Evolutionary conservation across 78 protist genomes (phyloP).

Genomic region (Cavenderia fasciculata): DNA sequence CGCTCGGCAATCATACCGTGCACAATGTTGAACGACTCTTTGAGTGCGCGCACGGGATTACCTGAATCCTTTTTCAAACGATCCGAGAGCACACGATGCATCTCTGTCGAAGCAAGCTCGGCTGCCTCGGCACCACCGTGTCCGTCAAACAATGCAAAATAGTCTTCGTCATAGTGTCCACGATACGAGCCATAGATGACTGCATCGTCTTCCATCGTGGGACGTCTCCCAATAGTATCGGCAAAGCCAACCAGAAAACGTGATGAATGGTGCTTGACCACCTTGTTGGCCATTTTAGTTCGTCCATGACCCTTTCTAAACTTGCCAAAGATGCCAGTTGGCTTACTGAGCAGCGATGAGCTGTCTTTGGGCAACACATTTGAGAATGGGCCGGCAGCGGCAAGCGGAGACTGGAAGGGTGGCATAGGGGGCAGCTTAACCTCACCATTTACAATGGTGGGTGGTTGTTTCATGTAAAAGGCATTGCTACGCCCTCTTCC

Average conservation of each 20-base stretch:
- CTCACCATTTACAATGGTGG: conserved; percentile 56
- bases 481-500: conserved; percentile 75
- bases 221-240: conserved; percentile 87
- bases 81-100: conserved; percentile 55
- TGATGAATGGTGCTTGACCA: conserved; percentile 53
- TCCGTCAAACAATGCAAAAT: conserved; percentile 86
- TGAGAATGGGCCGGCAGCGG: background rate
- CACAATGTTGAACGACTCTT: conserved; percentile 43
- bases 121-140: conserved; percentile 88
- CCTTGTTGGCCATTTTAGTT: background rate
- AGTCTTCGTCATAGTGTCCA: conserved; percentile 76
- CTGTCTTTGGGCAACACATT: conserved; percentile 43
- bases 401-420: background rate
- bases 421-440: conserved; percentile 23
- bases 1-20: conserved; percentile 17
- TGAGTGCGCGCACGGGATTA: conserved; percentile 45
- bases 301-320: background rate
- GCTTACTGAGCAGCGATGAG: conserved; percentile 38
- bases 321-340: conserved; percentile 47
- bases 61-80: background rate
- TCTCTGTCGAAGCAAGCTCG: conserved; percentile 5
- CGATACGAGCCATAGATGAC: conserved; percentile 72
- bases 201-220: conserved; percentile 86
- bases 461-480: conserved; percentile 65
- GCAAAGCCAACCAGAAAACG: conserved; percentile 83